Conservation (phyloP, 768 basidiomycete species). For the Cantharellus cinnabarinus region DNA sequence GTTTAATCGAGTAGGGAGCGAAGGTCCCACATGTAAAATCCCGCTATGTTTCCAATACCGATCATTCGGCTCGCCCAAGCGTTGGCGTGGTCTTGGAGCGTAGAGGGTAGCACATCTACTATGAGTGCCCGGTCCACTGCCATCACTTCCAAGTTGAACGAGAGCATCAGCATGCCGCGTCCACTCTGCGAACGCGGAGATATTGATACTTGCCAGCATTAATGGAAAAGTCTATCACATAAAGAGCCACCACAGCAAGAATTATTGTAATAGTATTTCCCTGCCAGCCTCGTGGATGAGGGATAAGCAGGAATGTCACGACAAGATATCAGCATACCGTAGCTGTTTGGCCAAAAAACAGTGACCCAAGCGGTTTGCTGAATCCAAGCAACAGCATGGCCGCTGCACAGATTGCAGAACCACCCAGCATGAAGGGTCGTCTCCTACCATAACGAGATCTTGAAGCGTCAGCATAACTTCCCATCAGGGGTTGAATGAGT, state of each 20-base stretch:
- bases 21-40: background rate
- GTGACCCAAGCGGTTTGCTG: background rate
- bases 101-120: conserved; percentile 1
- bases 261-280: background rate
- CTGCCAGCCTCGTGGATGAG: background rate
- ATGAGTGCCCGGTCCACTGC: background rate
- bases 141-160: background rate
- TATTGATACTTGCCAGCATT: conserved; percentile 2
- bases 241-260: conserved; percentile 1
- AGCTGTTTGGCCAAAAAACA: conserved; percentile 1
- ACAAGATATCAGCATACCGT: background rate
- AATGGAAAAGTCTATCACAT: conserved; percentile 1
- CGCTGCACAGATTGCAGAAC: background rate
- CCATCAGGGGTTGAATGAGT: conserved; percentile 4
- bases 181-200: background rate
- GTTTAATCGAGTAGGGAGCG: background rate
- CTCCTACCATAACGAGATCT: conserved; percentile 2
- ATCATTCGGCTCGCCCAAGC: conserved; percentile 1
- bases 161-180: background rate
- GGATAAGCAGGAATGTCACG: background rate
- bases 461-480: conserved; percentile 1
- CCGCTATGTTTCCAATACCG: background rate
- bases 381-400: conserved; percentile 5
- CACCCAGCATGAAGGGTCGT: conserved; percentile 4
- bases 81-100: background rate